phyloP scores from a whole-genome alignment of 2,329 filamentous ascomycete species.

The Botryotinia globosa region DNA sequence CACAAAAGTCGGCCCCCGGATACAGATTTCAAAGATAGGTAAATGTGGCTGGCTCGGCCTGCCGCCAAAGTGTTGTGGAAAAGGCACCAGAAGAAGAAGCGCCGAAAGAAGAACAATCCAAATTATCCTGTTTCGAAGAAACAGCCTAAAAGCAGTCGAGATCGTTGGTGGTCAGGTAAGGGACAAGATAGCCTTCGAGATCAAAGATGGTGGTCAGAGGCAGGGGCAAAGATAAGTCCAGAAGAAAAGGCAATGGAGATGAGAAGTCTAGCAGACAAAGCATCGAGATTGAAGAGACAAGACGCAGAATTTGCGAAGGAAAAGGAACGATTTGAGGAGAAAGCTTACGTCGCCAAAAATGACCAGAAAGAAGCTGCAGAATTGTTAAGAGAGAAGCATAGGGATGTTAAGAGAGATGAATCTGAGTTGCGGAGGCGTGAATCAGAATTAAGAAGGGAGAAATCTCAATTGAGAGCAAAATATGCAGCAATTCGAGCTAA shows the following conservation, averaged over 20 bases:
- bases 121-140: background rate
- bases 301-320: background rate
- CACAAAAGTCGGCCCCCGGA: background rate
- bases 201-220: constrained; percentile 2
- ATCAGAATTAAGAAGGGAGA: background rate
- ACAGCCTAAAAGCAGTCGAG: background rate
- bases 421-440: background rate
- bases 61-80: background rate
- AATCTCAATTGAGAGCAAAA: background rate
- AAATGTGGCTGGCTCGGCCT: constrained; percentile 10
- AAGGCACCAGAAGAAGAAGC: background rate
- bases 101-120: background rate
- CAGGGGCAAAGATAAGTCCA: background rate
- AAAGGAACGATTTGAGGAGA: constrained; percentile 1
- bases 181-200: background rate
- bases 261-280: background rate
- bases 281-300: background rate
- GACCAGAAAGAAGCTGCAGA: background rate
- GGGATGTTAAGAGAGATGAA: background rate
- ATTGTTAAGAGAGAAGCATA: background rate
- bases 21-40: background rate
- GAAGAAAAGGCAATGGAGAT: background rate
- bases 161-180: background rate
- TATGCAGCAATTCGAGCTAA: background rate
- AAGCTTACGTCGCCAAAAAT: background rate